These are phyloP conservation scores for Spinacia oleracea DNA, from an alignment of 179 eudicot genomes.

Conservation along the genomic window DNA sequence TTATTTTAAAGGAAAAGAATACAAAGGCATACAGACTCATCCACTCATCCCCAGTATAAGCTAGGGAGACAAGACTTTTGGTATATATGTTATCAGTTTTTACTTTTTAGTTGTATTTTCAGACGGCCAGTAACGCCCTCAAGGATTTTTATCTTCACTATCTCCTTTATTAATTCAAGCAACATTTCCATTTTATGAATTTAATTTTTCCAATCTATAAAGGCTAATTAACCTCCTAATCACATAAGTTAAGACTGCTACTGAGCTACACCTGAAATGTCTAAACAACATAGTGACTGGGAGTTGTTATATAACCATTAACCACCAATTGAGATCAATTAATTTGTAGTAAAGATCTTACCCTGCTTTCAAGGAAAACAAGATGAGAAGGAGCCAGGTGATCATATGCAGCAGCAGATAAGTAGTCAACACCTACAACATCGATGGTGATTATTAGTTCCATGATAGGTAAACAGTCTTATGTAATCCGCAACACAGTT, in stretches of 20 bases:
- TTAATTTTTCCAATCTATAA: too few species aligned
- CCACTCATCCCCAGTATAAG: too few species aligned
- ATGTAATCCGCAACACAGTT: neutral
- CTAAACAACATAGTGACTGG: neutral
- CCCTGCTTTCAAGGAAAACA: constrained; percentile 61
- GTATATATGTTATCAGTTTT: too few species aligned
- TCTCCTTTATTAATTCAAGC: too few species aligned
- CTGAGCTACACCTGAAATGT: neutral
- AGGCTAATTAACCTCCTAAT: too few species aligned
- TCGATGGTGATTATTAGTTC: neutral
- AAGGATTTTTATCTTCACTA: neutral
- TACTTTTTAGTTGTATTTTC: too few species aligned
- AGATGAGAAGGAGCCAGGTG: constrained; percentile 60
- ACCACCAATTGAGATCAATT: too few species aligned
- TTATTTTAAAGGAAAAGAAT: neutral
- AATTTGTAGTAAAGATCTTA: constrained; percentile 29
- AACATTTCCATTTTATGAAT: too few species aligned
- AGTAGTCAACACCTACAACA: constrained; percentile 61
- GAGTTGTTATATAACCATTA: constrained; percentile 2
- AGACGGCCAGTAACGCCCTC: too few species aligned
- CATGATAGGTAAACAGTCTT: too few species aligned
- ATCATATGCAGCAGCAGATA: constrained; percentile 68
- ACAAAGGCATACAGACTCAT: neutral
- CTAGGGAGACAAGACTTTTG: too few species aligned
- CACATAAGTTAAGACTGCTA: too few species aligned